phyloP scores from a whole-genome alignment of 2,329 filamentous ascomycete genomes.

The Teratosphaeria epicoccoides region DNA sequence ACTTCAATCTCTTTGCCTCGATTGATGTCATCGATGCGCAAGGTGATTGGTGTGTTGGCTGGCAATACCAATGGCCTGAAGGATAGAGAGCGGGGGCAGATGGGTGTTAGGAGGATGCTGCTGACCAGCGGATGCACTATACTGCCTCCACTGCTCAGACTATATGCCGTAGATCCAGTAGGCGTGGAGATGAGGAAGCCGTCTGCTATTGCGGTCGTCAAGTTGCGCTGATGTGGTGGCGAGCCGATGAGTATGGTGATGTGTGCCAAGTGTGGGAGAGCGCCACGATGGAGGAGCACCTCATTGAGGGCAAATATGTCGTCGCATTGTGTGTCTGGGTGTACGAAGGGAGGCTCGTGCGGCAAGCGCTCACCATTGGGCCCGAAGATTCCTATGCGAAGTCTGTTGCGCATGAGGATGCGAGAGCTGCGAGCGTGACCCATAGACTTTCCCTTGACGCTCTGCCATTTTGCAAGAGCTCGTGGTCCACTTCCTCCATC shows the following conservation, averaged over 20 bases:
- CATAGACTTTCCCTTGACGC: constrained; percentile 69
- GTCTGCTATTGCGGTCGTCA: constrained; percentile 90
- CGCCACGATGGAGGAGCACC: constrained; percentile 82
- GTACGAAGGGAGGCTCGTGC: constrained; percentile 23
- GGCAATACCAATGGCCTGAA: constrained; percentile 88
- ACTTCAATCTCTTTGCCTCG: constrained; percentile 40
- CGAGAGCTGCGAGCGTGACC: constrained; percentile 59
- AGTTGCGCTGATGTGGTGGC: constrained; percentile 52
- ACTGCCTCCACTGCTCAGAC: constrained; percentile 78
- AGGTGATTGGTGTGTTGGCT: constrained; percentile 69
- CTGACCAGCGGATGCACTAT: constrained; percentile 92
- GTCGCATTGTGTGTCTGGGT: constrained; percentile 24
- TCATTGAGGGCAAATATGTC: constrained; percentile 78
- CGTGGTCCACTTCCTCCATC: constrained; percentile 7
- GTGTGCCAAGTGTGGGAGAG: constrained; percentile 79
- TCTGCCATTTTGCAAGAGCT: constrained; percentile 52
- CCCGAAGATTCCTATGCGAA: constrained; percentile 78
- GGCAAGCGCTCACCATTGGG: constrained; percentile 46
- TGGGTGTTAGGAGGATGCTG: constrained; percentile 80
- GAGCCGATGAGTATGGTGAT: constrained; percentile 79
- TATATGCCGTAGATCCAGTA: constrained; percentile 92
- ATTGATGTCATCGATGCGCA: constrained; percentile 61
- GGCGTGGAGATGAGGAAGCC: constrained; percentile 91
- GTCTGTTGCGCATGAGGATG: constrained; percentile 72
- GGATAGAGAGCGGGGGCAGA: constrained; percentile 82